Percentiles rank a stretch among this genome's conserved stretches.
phyloP scores from a whole-genome alignment of 352 stramenopile species.

The Phytophthora citrophthora region DNA sequence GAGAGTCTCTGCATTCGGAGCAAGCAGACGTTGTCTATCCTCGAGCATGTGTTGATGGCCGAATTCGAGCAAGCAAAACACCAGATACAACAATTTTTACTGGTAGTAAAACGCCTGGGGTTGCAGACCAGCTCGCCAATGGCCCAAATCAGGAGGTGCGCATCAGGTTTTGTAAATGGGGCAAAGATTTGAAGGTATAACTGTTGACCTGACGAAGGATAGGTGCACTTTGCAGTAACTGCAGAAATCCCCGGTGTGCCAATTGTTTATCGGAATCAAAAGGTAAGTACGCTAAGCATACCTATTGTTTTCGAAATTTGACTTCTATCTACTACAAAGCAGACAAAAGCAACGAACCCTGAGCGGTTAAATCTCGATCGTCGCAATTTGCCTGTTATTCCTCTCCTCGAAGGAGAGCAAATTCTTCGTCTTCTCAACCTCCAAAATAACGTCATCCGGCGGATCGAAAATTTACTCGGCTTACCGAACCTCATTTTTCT shows the following conservation, averaged over 20 bases:
- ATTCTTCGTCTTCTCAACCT: slow-evolving; percentile 91
- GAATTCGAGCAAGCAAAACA: background rate
- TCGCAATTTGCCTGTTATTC: slow-evolving; percentile 77
- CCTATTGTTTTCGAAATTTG: background rate
- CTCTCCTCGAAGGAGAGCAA: slow-evolving; percentile 89
- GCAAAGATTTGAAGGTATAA: background rate
- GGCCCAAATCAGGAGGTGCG: slow-evolving; percentile 54
- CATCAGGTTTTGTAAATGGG: no score
- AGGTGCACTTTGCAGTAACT: slow-evolving; percentile 84
- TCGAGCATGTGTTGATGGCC: slow-evolving; percentile 6
- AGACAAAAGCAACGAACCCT: slow-evolving; percentile 72
- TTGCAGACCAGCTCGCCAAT: slow-evolving; percentile 19
- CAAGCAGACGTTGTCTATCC: slow-evolving; percentile 12
- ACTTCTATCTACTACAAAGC: background rate
- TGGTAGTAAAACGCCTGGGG: background rate
- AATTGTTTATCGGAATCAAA: slow-evolving; percentile 77
- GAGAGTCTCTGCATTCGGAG: slow-evolving; percentile 28
- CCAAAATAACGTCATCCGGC: slow-evolving; percentile 91
- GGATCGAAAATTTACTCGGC: slow-evolving; percentile 85
- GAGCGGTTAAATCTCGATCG: slow-evolving; percentile 92
- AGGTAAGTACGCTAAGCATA: slow-evolving; percentile 30
- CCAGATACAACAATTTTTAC: no score
- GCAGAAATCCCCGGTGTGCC: slow-evolving; percentile 68
- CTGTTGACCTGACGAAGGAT: slow-evolving; percentile 42
- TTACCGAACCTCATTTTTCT: slow-evolving; percentile 93